Evolutionary conservation across 2,329 filamentous ascomycete species (phyloP), one percentile per base, ranked within the genome.

Genomic region (Fusarium sp.): DNA sequence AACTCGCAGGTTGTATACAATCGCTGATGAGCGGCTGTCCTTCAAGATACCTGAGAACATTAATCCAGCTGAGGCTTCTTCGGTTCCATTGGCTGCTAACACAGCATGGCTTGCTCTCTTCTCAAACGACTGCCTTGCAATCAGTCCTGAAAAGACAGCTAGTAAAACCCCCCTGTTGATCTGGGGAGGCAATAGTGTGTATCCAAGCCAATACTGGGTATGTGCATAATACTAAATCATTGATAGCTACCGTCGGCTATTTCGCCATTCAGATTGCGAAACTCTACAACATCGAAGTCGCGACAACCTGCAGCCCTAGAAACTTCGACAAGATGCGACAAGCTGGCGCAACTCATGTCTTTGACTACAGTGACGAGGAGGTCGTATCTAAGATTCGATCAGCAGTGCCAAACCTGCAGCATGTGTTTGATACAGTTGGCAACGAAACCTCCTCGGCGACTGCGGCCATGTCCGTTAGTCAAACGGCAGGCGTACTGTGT

Each of bases 351-450:
- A 74, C 63, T 2, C 65, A 82, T 52, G 81, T 78, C 32, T 84
- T 85, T 51, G 82, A 87, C 66, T 85, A 87, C 65, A 80, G 76
- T 4, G 81, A 84, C 45, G 62, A 73, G 0, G 56, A 82, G 1
- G 81, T 84, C 1, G 75, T 79, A 10, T 73, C 80, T 2, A 79
- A 81, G 14, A 83, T 87, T 52, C 63, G 66, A 11, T 61, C 73
- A 1, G 74, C 75, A 2, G 73, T 78, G 4, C 82, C 82, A 2
- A 68, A 76, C 2, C 67, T 86, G 5, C 57, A 76, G 3, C 81
- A 84, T 45, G 79, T 80, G 20, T 83, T 86, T 50, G 84, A 86
- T 39, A 84, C 82, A 0, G 83, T 86, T 34, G 85, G 85, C 6
- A 81, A 79, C 44, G 42, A 67, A 4, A 76, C 73, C 0, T 84